These are phyloP conservation scores for Claviceps sp. DNA, from an alignment of 2,329 filamentous ascomycete species.

Conservation along the genomic window DNA sequence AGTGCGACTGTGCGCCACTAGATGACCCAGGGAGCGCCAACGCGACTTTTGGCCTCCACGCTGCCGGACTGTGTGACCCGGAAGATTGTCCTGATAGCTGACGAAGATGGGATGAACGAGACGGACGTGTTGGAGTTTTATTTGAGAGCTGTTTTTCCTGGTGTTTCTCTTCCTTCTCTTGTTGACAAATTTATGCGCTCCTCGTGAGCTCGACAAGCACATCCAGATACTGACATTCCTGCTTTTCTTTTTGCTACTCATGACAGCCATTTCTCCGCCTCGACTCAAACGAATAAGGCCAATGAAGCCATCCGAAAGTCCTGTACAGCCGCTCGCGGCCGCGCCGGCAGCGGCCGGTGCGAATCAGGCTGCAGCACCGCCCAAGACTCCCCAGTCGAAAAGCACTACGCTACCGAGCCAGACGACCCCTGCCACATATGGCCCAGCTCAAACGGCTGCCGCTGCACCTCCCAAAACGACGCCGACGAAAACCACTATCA, in stretches of 20 bases:
- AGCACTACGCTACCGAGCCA: conserved; percentile 32
- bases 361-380: conserved; percentile 28
- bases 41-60: neutral
- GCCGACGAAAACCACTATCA: conserved; percentile 71
- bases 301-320: conserved; percentile 49
- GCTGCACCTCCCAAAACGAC: conserved; percentile 62
- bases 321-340: conserved; percentile 36
- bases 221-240: neutral
- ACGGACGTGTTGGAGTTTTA: neutral
- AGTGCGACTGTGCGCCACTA: conserved; percentile 5
- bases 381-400: conserved; percentile 42
- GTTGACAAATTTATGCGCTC: neutral
- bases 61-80: conserved; percentile 2
- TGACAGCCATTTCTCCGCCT: conserved; percentile 33
- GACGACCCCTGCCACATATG: conserved; percentile 22
- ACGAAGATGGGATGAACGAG: conserved; percentile 2
- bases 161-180: neutral
- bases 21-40: neutral
- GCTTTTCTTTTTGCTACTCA: neutral
- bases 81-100: neutral
- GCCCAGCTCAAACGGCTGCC: conserved; percentile 26
- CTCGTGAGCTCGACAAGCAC: neutral
- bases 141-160: neutral
- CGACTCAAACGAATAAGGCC: conserved; percentile 44
- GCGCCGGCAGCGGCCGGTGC: conserved; percentile 15